phyloP scores from a whole-genome alignment of 2,329 filamentous ascomycete species.

The Fusarium sp. region DNA sequence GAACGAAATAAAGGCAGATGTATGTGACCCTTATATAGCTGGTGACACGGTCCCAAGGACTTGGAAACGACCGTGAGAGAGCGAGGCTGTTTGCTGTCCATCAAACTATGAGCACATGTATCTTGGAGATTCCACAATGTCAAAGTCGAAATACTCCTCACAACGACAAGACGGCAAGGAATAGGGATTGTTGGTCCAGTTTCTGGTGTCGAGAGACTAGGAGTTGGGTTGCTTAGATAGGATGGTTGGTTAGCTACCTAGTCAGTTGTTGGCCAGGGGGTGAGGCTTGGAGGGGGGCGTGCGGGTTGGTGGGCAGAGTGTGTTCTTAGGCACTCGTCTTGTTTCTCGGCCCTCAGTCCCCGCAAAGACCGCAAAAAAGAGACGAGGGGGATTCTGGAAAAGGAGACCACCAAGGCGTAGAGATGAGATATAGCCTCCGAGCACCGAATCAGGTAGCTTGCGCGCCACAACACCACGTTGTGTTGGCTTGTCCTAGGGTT shows the following conservation, averaged over 20 bases:
- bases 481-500: slow-evolving; percentile 37
- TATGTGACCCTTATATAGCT: slow-evolving; percentile 45
- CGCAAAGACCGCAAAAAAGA: slow-evolving; percentile 42
- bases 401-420: slow-evolving; percentile 36
- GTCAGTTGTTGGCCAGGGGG: slow-evolving; percentile 41
- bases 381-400: slow-evolving; percentile 29
- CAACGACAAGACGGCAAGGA: slow-evolving; percentile 38
- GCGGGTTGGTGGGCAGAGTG: slow-evolving; percentile 40
- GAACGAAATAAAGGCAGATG: slow-evolving; percentile 29
- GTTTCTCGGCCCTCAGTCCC: slow-evolving; percentile 39
- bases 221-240: slow-evolving; percentile 42
- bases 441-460: slow-evolving; percentile 45
- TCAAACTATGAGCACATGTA: slow-evolving; percentile 44
- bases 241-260: slow-evolving; percentile 43
- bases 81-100: slow-evolving; percentile 46
- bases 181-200: slow-evolving; percentile 43
- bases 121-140: slow-evolving; percentile 41
- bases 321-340: slow-evolving; percentile 41
- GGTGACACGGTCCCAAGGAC: slow-evolving; percentile 44
- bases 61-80: slow-evolving; percentile 39
- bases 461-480: slow-evolving; percentile 39
- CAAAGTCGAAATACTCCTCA: slow-evolving; percentile 46
- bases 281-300: slow-evolving; percentile 41
- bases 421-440: slow-evolving; percentile 42
- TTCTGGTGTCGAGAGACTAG: slow-evolving; percentile 37